Conservation (phyloP, 2,329 filamentous ascomycete genomes). For the Chrysoporthe deuterocubensis region DNA sequence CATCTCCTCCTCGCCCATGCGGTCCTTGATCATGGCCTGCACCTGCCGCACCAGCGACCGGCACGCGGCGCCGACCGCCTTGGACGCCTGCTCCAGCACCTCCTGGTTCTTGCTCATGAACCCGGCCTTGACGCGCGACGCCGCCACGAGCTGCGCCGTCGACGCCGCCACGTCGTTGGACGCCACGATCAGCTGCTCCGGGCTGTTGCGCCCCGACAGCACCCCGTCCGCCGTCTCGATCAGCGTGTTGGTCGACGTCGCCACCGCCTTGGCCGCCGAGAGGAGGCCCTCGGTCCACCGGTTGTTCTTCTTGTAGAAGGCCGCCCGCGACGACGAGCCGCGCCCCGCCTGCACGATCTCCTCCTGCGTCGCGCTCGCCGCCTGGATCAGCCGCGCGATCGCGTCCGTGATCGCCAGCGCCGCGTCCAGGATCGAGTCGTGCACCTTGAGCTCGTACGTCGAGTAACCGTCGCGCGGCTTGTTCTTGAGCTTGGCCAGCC, state of each 20-base stretch:
- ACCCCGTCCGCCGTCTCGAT: slow-evolving; percentile 99
- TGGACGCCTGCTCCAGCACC: slow-evolving; percentile 84
- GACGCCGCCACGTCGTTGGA: slow-evolving; percentile 96
- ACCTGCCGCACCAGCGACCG: slow-evolving; percentile 88
- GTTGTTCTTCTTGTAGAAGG: slow-evolving; percentile 99
- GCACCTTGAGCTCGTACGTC: slow-evolving; percentile 94
- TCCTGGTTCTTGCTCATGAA: slow-evolving; percentile 99
- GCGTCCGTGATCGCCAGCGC: slow-evolving; percentile 92
- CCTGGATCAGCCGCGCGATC: slow-evolving; percentile 92
- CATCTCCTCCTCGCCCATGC: slow-evolving; percentile 77
- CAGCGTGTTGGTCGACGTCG: slow-evolving; percentile 88
- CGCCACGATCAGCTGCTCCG: slow-evolving; percentile 96
- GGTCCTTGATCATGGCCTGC: slow-evolving; percentile 89
- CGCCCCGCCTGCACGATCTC: slow-evolving; percentile 95
- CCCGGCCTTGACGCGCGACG: slow-evolving; percentile 92
- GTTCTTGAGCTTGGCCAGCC: slow-evolving; percentile 89
- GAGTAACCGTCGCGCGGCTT: slow-evolving; percentile 96
- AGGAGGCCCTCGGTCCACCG: slow-evolving; percentile 98
- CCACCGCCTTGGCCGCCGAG: slow-evolving; percentile 95
- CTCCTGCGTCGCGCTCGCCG: slow-evolving; percentile 88
- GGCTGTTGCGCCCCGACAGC: slow-evolving; percentile 86
- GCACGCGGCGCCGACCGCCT: slow-evolving; percentile 90
- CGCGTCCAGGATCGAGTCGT: slow-evolving; percentile 92
- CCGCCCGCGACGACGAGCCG: slow-evolving; percentile 83
- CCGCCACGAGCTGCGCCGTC: slow-evolving; percentile 94